Evolutionary conservation across 2,329 filamentous ascomycete genomes (phyloP), one percentile per base, ranked within the genome.

Genomic region (Madurella fahalii): DNA sequence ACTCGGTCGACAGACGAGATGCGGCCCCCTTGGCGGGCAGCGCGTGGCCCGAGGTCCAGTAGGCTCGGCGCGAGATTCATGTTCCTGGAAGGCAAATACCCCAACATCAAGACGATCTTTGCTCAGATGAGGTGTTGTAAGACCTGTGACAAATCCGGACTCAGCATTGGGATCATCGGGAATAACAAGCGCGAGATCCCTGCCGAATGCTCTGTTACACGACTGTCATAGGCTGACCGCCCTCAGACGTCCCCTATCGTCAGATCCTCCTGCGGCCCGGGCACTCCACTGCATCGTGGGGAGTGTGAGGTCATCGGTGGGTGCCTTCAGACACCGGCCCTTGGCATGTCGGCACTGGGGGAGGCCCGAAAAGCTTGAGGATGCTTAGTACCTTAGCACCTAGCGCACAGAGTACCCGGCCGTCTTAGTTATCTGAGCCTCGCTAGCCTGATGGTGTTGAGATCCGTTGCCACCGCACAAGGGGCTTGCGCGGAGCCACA

Each of bases 221-320:
- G 2, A 5, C 42, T 34, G 46, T 53, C 42, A 47, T 50, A 52
- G 54, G 54, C 50, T 37, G 32, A 5, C 45, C 9, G 12, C 40
- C 2, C n/a, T 16, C n/a, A 47, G n/a, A 40, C 40, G 39, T 47
- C 25, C 17, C 50, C 4, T 41, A 48, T 40, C 39, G 31, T 25
- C 47, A 42, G 50, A 50, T 45, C 50, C 46, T 52, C 44, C 15
- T 20, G 30, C 46, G 46, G 50, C 50, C 45, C 46, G 45, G 41
- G n/a, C 13, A 4, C 7, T 30, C 54, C 54, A 56, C 54, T 32
- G 25, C 9, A 43, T 2, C 50, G 54, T 44, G 50, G 9, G 9
- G 54, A 53, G 47, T 31, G 50, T 57, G 54, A 57, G 31, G 50
- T 57, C 54, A 57, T 57, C 42, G 18, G 46, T 53, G 50, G 50